Evolutionary conservation across 2,329 filamentous ascomycete genomes (phyloP).

Genomic region (Huntiella moniliformis): DNA sequence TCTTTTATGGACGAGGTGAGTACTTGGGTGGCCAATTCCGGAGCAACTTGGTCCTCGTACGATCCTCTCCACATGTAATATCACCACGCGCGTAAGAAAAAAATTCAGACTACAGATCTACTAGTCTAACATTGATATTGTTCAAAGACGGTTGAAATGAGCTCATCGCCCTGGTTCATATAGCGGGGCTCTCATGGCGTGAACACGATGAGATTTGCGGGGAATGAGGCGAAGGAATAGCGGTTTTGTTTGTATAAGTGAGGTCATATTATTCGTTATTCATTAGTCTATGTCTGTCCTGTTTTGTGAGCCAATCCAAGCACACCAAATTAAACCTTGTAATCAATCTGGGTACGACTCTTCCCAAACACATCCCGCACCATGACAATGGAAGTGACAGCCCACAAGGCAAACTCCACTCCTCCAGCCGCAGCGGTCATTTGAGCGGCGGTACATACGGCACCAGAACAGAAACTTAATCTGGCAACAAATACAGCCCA

Average conservation of each 20-base stretch:
- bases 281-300: background rate
- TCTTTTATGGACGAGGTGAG: too few species aligned
- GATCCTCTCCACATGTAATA: too few species aligned
- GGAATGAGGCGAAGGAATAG: too few species aligned
- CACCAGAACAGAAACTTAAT: conserved; percentile 37
- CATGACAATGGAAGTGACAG: conserved; percentile 26
- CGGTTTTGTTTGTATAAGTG: too few species aligned
- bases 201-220: too few species aligned
- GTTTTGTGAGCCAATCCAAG: background rate
- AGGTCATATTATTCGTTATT: too few species aligned
- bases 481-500: conserved; percentile 36
- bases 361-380: conserved; percentile 26
- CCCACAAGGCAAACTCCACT: conserved; percentile 35
- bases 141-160: background rate
- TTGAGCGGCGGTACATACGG: conserved; percentile 35
- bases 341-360: background rate
- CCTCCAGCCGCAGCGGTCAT: conserved; percentile 36
- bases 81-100: too few species aligned
- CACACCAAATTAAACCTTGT: too few species aligned
- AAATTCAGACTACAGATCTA: too few species aligned
- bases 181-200: too few species aligned
- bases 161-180: conserved; percentile 5
- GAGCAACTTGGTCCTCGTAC: too few species aligned
- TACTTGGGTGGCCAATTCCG: too few species aligned
- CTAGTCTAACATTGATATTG: background rate